Evolutionary conservation across 352 stramenopile genomes (phyloP), one percentile per base, ranked within the genome.

Genomic region (Phytophthora crassamura): DNA sequence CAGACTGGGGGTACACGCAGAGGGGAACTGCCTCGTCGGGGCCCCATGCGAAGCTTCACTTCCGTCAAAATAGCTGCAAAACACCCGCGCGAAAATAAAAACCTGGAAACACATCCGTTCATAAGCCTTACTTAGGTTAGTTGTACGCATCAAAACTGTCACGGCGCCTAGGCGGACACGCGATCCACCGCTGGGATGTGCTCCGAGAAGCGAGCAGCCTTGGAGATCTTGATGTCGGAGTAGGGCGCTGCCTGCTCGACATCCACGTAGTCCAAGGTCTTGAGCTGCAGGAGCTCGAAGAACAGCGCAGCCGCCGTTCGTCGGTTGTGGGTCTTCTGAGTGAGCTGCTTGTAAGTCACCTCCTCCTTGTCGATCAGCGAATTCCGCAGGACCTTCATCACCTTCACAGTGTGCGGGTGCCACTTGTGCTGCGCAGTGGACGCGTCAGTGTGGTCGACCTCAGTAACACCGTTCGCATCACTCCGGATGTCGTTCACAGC

Each of bases 351-450:
- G 78, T 95, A 97, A 16, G 84, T 95, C 32, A 96, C 79, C 30
- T 89, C 74, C 3, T 86, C 77, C 67, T 96, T 93, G 49, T 94
- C 66, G 14, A 86, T 57, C 12, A 96, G 69, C 7, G 88, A 89
- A 49, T 84, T 77, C 10, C 84, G 80, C 69, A 96, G 36, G n/a
- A 95, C 85, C 39, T 92, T 90, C 80, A 94, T 94, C 53, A 99
- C 96, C 67, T 98, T 98, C 52, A 98, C 86, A 1, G 97, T 99
- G 74, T 99, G 95, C 35, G 97, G 97, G 78, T 99, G 97, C 97
- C 97, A 99, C 67, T 99, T 98, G 77, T 98, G 90, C 46, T 93
- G 84, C 5, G 82, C 85, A 1, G 79, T 86, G 0, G 81, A 84
- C 9, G 63, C 77, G 22, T 62, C 78, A 33, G 80, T 25, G 42